Evolutionary conservation across 2,329 filamentous ascomycete genomes (phyloP).

Genomic region (Plenodomus lindquistii): DNA sequence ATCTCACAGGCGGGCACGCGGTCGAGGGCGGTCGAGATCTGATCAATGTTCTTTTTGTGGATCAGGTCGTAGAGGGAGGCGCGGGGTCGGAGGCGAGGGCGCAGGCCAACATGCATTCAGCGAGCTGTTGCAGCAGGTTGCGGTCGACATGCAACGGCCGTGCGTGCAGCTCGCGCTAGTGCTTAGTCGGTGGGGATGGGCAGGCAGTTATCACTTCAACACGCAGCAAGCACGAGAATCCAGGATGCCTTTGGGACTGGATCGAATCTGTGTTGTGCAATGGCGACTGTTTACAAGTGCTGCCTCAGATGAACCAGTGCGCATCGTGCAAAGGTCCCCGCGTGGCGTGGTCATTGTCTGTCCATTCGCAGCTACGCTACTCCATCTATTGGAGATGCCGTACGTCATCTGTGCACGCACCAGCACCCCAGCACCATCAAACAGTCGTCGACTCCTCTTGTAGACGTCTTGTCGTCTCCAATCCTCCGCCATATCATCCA

Average conservation of each 20-base stretch:
- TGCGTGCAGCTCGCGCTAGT: conserved; percentile 15
- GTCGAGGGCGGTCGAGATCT: conserved; percentile 45
- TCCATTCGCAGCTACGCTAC: too few species aligned
- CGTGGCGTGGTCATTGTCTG: too few species aligned
- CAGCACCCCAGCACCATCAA: too few species aligned
- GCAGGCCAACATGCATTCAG: conserved; percentile 59
- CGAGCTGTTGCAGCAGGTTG: conserved; percentile 23
- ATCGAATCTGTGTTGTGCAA: too few species aligned
- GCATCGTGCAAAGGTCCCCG: too few species aligned
- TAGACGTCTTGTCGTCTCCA: conserved; percentile 5
- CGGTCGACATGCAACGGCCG: conserved; percentile 10
- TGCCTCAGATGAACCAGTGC: too few species aligned
- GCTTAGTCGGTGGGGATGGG: conserved; percentile 11
- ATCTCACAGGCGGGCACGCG: conserved; percentile 31
- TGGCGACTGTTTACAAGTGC: too few species aligned
- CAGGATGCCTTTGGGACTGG: too few species aligned
- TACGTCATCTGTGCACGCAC: too few species aligned
- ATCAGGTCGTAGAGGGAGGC: conserved; percentile 67
- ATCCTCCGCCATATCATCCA: conserved; percentile 12
- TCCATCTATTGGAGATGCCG: too few species aligned
- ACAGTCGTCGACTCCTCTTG: background rate
- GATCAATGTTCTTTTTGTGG: conserved; percentile 53
- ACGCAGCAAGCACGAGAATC: too few species aligned
- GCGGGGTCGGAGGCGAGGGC: conserved; percentile 62
- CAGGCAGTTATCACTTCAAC: too few species aligned